These are phyloP conservation scores for Backusella tarrabulga DNA, from an alignment of 192 early-diverging fungal genomes.

Conservation along the genomic window DNA sequence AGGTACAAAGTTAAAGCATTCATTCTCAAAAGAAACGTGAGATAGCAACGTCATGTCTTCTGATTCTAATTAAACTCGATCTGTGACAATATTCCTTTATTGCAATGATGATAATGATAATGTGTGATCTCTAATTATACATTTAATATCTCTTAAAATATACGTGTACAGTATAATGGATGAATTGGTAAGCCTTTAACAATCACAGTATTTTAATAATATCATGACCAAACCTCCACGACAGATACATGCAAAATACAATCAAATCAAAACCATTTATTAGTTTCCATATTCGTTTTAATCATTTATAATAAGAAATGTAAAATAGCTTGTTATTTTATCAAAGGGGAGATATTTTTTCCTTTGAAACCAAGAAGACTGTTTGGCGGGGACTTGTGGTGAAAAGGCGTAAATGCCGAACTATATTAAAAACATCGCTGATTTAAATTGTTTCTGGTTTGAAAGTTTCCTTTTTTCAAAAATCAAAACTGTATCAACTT, in stretches of 20 bases:
- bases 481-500: too few relatives aligned
- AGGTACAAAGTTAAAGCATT: not conserved
- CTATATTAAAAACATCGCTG: not conserved
- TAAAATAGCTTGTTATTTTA: too few relatives aligned
- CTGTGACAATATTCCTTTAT: not conserved
- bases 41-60: not conserved
- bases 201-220: not conserved
- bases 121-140: too few relatives aligned
- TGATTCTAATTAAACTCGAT: not conserved
- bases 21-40: not conserved
- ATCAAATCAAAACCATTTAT: not conserved
- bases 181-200: not conserved
- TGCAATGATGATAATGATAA: too few relatives aligned
- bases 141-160: too few relatives aligned
- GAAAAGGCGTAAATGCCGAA: not conserved
- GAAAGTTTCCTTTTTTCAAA: not conserved
- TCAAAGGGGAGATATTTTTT: too few relatives aligned
- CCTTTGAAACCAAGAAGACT: too few relatives aligned
- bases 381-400: too few relatives aligned
- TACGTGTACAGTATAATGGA: too few relatives aligned
- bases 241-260: not conserved
- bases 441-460: not conserved
- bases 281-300: not conserved
- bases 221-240: not conserved
- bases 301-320: too few relatives aligned